A percentile compares a stretch with the other conserved stretches of the same genome.
Evolutionary conservation across 257 asterid species (phyloP).

Genomic region (Plantago ovata): DNA sequence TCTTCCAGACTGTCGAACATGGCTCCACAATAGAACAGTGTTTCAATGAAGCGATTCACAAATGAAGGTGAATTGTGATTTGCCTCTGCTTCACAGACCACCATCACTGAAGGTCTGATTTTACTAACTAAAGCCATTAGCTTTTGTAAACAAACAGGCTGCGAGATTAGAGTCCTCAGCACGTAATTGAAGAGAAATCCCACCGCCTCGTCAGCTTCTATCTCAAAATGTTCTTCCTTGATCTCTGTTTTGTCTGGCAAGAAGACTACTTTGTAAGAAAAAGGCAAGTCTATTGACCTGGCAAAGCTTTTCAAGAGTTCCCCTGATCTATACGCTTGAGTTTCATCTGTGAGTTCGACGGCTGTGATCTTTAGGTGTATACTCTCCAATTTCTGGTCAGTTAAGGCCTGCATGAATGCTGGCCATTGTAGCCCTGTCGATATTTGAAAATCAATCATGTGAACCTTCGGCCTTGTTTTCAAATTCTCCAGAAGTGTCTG

Average conservation of each 20-base stretch:
- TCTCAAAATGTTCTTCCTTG: slow-evolving; percentile 11
- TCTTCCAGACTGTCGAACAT: slow-evolving; percentile 30
- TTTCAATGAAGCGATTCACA: slow-evolving; percentile 28
- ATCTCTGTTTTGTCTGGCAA: slow-evolving; percentile 27
- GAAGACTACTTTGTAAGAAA: slow-evolving; percentile 21
- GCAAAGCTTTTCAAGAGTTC: slow-evolving; percentile 25
- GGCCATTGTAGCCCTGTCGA: slow-evolving; percentile 33
- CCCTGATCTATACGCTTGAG: slow-evolving; percentile 15
- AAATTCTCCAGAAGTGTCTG: slow-evolving; percentile 29
- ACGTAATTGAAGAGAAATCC: slow-evolving; percentile 15
- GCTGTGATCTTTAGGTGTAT: slow-evolving; percentile 26
- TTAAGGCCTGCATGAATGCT: slow-evolving; percentile 35
- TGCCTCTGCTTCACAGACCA: slow-evolving; percentile 29
- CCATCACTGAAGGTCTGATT: slow-evolving; percentile 26
- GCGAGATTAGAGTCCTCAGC: slow-evolving; percentile 15
- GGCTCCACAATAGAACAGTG: slow-evolving; percentile 32
- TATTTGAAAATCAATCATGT: slow-evolving; percentile 30
- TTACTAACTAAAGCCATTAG: slow-evolving; percentile 18
- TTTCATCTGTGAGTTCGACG: slow-evolving; percentile 19
- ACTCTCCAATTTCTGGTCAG: not conserved
- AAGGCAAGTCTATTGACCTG: slow-evolving; percentile 21
- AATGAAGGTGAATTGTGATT: slow-evolving; percentile 36
- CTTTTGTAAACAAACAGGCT: slow-evolving; percentile 20
- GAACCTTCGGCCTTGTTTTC: slow-evolving; percentile 21
- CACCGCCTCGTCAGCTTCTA: slow-evolving; percentile 22